Evolutionary conservation across 1,284 basidiomycete species (phyloP).

Genomic region (Porodaedalea pini): DNA sequence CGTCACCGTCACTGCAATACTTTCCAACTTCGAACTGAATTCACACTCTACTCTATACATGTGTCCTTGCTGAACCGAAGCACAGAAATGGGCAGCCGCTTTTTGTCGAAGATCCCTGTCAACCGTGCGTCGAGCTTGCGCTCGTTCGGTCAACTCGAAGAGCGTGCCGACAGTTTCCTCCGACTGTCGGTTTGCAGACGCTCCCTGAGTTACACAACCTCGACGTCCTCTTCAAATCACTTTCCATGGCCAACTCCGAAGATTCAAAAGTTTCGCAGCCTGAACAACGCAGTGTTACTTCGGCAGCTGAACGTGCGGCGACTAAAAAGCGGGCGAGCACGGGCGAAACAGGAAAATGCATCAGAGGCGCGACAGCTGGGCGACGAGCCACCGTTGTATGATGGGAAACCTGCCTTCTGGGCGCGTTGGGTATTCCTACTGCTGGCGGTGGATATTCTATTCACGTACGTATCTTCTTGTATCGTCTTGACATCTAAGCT

Average conservation of each 20-base stretch:
- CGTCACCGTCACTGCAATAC: too few species aligned
- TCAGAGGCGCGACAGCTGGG: not conserved
- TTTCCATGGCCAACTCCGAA: not conserved
- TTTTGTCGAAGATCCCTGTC: too few species aligned
- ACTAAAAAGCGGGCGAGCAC: not conserved
- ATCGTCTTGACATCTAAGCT: not conserved
- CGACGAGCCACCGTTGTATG: conserved; percentile 17
- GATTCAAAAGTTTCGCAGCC: not conserved
- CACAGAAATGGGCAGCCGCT: too few species aligned
- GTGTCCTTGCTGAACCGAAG: too few species aligned
- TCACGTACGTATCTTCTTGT: conserved; percentile 15
- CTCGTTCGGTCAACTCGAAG: not conserved
- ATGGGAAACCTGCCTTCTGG: conserved; percentile 17
- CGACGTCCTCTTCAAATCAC: not conserved
- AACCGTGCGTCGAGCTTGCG: not conserved
- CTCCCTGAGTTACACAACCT: not conserved
- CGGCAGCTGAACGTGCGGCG: not conserved
- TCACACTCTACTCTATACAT: too few species aligned
- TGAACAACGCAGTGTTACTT: not conserved
- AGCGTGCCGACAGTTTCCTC: not conserved
- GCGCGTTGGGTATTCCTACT: conserved; percentile 17
- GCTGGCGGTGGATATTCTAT: conserved; percentile 17
- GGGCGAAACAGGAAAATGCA: not conserved
- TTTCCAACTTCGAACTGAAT: too few species aligned
- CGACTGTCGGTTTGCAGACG: not conserved